Evolutionary conservation across 2,329 filamentous ascomycete genomes (phyloP), one percentile per base, ranked within the genome.

Genomic region (Stachybotrys elegans): DNA sequence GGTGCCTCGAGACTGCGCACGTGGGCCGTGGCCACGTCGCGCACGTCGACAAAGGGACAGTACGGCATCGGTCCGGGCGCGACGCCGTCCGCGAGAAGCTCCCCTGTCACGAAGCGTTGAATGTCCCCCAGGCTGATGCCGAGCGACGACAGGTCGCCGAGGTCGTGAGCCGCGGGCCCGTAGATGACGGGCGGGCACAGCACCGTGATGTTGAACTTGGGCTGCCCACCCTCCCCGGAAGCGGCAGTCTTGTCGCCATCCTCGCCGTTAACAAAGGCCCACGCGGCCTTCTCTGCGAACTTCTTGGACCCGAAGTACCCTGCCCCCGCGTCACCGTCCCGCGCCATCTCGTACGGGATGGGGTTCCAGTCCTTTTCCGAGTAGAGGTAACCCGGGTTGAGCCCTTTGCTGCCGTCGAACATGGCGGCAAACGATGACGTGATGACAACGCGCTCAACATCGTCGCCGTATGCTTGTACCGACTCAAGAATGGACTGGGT

Each of bases 1-100:
- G 73, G 68, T 17, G 75, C 67, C 51, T 79, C 65, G 47, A 76
- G 66, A 0, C 79, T 79, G 22, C 70, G 70, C 14, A 86, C 72
- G 50, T 86, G 81, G 1, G 75, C 75, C 5, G 73, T 59, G 0
- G 81, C 82, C 2, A 85, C 72, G 50, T 86, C 73, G 3, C 74
- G 69, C 8, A 76, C 75, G 47, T 78, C 75, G 3, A 80, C 74
- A 67, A 78, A 85, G 1, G 32, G 32, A 35, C 32, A 35, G 32
- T 35, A 35, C 32, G 32, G 32, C 32, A 35, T 35, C 16, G 32
- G 32, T 35, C 32, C 32, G 32, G 32, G 32, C 32, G 32, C 11
- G 32, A 35, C 12, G 12, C 32, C 32, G 16, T 35, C 32, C 32
- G 32, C 17, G 32, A 35, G 32, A 35, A 35, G 32, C 32, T 35